These are phyloP conservation scores for Tylopilus sp. DNA, from an alignment of 768 basidiomycete species.

Conservation along the genomic window DNA sequence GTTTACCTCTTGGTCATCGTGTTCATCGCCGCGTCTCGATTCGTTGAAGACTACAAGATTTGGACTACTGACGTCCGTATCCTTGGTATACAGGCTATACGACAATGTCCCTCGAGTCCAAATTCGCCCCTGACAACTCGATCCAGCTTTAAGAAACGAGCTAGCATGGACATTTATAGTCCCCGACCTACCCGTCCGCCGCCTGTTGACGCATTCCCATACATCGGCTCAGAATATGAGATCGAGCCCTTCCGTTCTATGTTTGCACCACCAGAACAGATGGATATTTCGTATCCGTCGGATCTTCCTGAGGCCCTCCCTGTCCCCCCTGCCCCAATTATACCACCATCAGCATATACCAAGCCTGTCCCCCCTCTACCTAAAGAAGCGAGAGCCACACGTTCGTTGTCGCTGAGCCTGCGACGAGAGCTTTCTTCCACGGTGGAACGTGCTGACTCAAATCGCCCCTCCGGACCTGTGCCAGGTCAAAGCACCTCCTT, in stretches of 20 bases:
- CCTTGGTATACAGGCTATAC: conserved; percentile 35
- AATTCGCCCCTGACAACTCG: conserved; percentile 34
- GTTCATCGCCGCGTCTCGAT: conserved; percentile 40
- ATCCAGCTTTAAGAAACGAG: conserved; percentile 36
- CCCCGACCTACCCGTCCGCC: conserved; percentile 40
- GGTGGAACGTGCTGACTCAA: conserved; percentile 32
- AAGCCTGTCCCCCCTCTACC: conserved; percentile 13
- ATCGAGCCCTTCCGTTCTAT: conserved; percentile 44
- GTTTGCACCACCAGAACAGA: conserved; percentile 19
- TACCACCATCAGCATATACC: conserved; percentile 12
- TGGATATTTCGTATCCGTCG: conserved; percentile 9
- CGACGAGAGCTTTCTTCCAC: conserved; percentile 20
- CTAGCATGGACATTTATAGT: conserved; percentile 37
- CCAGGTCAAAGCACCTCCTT: conserved; percentile 9
- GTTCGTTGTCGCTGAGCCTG: conserved; percentile 10
- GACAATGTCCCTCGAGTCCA: conserved; percentile 29
- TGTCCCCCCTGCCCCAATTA: conserved; percentile 15
- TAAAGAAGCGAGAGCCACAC: neutral
- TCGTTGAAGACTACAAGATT: conserved; percentile 43
- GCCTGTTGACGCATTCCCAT: conserved; percentile 24
- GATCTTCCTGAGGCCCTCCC: conserved; percentile 26
- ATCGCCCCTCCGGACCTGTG: conserved; percentile 18
- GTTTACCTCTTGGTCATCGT: conserved; percentile 53
- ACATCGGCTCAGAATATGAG: conserved; percentile 41
- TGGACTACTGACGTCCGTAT: conserved; percentile 51